These are phyloP conservation scores for Dillenia turbinata DNA, from an alignment of 164 flowering plant genomes.

Conservation along the genomic window DNA sequence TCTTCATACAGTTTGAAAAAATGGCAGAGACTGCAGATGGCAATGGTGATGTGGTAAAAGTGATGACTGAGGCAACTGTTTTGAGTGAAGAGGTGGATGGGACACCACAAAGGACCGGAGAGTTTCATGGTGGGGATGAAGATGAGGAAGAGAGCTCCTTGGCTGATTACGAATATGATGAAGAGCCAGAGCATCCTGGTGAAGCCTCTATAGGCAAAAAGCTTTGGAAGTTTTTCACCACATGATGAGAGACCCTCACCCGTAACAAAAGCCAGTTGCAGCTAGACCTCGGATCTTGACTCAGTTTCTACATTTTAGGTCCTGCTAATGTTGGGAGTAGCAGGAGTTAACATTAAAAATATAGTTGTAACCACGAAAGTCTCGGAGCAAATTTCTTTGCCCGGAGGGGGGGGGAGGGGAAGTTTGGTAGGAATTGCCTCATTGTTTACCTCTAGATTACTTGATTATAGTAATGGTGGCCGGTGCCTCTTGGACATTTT, in stretches of 20 bases:
- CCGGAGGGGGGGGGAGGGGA: too few relatives aligned
- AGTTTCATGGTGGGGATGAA: conserved; percentile 19
- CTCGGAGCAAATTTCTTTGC: too few relatives aligned
- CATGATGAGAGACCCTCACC: conserved; percentile 26
- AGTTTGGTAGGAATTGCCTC: too few relatives aligned
- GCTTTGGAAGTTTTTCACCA: conserved; percentile 81
- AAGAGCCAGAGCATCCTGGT: conserved; percentile 38
- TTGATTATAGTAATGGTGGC: too few relatives aligned
- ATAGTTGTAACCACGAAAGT: conserved; percentile 1
- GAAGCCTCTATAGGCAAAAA: conserved; percentile 65
- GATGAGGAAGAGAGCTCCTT: conserved; percentile 13
- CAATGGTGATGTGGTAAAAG: conserved; percentile 15
- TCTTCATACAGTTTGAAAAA: conserved; percentile 30
- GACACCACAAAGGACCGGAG: conserved; percentile 16
- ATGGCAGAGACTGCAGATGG: conserved; percentile 19
- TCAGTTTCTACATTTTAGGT: too few relatives aligned
- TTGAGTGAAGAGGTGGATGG: conserved; percentile 36
- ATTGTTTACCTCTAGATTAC: too few relatives aligned
- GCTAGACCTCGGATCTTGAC: too few relatives aligned
- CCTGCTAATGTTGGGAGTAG: conserved; percentile 1
- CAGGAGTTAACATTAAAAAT: conserved; percentile 1
- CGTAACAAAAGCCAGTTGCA: too few relatives aligned
- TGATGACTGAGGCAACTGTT: conserved; percentile 20
- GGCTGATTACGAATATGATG: conserved; percentile 29
- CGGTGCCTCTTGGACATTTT: too few relatives aligned